Percentiles rank a stretch among this genome's conserved stretches.
phyloP scores from a whole-genome alignment of 2,329 filamentous ascomycete genomes.

The Aspergillus ochraceus region DNA sequence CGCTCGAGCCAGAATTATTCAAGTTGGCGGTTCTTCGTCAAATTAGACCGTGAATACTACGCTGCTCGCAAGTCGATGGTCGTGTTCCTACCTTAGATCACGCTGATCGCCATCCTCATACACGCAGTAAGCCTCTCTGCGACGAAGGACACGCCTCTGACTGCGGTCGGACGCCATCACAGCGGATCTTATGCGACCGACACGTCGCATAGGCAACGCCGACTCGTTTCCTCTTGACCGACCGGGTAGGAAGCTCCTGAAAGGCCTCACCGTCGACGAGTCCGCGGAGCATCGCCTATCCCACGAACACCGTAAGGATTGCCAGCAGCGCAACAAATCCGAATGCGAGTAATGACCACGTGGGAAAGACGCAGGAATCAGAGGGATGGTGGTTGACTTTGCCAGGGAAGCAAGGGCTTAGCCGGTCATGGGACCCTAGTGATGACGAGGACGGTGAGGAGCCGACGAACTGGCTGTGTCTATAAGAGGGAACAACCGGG shows the following conservation, averaged over 20 bases:
- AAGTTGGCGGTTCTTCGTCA: not conserved
- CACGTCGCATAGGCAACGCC: not conserved
- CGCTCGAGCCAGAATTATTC: no score
- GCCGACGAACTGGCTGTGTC: no score
- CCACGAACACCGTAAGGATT: not conserved
- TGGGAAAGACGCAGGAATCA: not conserved
- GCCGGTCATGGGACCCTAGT: not conserved
- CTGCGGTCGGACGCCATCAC: not conserved
- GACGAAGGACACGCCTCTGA: not conserved
- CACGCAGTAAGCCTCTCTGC: not conserved
- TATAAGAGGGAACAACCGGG: not conserved
- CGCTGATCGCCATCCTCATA: not conserved
- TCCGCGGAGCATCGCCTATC: not conserved
- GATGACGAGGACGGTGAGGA: not conserved
- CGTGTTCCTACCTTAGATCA: not conserved
- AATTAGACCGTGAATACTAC: not conserved
- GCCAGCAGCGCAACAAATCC: no score
- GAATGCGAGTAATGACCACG: no score
- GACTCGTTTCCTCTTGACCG: slow-evolving; percentile 1
- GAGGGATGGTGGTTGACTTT: not conserved
- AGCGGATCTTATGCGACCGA: not conserved
- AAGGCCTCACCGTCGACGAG: not conserved
- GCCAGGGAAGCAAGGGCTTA: not conserved
- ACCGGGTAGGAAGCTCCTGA: not conserved
- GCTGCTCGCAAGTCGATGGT: no score